A percentile compares a stretch with the other conserved stretches of the same genome.
phyloP scores from a whole-genome alignment of 768 basidiomycete species.

The Tricholoma sp. region DNA sequence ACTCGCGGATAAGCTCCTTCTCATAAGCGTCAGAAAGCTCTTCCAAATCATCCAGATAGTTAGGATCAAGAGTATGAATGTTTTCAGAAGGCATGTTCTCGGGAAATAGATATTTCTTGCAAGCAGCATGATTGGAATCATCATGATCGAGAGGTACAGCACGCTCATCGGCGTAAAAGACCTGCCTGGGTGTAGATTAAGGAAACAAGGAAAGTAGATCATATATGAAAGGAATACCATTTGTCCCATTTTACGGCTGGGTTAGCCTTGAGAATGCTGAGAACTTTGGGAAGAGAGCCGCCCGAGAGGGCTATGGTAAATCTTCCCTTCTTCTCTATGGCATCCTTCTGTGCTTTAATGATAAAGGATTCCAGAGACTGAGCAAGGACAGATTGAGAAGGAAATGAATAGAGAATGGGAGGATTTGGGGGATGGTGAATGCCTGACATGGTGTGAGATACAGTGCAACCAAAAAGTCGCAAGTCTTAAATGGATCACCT shows the following conservation, averaged over 20 bases:
- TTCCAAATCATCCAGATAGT: slow-evolving; percentile 65
- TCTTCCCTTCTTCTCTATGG: slow-evolving; percentile 81
- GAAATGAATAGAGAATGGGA: slow-evolving; percentile 72
- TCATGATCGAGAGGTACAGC: slow-evolving; percentile 88
- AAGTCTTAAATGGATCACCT: slow-evolving; percentile 8
- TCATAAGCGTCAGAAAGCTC: slow-evolving; percentile 81
- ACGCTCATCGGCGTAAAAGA: slow-evolving; percentile 97
- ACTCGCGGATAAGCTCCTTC: slow-evolving; percentile 79
- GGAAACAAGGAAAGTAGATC: not conserved
- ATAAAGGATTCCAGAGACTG: slow-evolving; percentile 76
- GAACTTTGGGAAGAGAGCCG: slow-evolving; percentile 82
- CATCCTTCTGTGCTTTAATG: slow-evolving; percentile 81
- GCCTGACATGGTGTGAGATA: slow-evolving; percentile 22
- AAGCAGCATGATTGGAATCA: slow-evolving; percentile 88
- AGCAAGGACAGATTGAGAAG: slow-evolving; percentile 48
- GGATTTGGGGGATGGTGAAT: slow-evolving; percentile 54
- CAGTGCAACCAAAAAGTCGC: not conserved
- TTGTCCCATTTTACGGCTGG: slow-evolving; percentile 84
- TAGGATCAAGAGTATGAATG: slow-evolving; percentile 79
- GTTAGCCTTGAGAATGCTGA: slow-evolving; percentile 63
- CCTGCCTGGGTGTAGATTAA: slow-evolving; percentile 60
- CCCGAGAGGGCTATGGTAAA: slow-evolving; percentile 95
- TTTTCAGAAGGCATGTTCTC: slow-evolving; percentile 71
- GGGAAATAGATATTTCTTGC: slow-evolving; percentile 67
- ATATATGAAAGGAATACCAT: slow-evolving; percentile 52